Base-by-base conservation (phyloP, 495 filamentous ascomycete species). In the Aspergillus nidulans region DNA sequence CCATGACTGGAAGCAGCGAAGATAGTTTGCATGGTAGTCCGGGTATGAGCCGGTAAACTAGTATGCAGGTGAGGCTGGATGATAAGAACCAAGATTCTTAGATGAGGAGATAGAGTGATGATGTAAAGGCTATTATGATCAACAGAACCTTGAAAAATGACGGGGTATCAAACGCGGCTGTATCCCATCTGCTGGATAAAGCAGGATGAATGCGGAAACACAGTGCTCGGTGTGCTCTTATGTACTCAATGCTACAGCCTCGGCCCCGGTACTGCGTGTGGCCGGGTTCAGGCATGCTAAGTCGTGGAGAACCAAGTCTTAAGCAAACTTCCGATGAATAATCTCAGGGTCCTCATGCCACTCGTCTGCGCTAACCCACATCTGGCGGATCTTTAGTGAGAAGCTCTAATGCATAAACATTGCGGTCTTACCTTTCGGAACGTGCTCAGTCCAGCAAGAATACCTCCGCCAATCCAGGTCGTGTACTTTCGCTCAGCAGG, bases 291-390 rank as follows among this genome's bases (percentile, higher is more conserved):
- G 42, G 13, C 45, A 15, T 19, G 45, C 45, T 34, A 12, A 34
- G 30, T 30, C 16, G n/a, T 55, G 44, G 38, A 47, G 67, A 71
- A 16, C 18, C 36, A 39, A 39, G 36, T 39, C 36, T 39, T 39
- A 97, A 55, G 89, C 90, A 66, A 97, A 95, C 73, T 96, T 97
- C 60, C 89, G 94, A 73, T 97, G 92, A 67, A 99, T 97, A 58
- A 97, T 89, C 59, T 99, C 92, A 5, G 94, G 94, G 69, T 99
- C 92, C 78, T 99, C 94, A 65, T 99, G 95, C 92, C 92, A 99
- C 74, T 97, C 94, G 62, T 97, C 95, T 63, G 92, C 89, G 63
- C 88, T 95, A 59, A 97, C 92, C 90, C 92, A 97, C 95, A 99
- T 97, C 94, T 96, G 34, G n/a, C 3, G 52, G 4, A 24, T 6